phyloP scores from a whole-genome alignment of 768 basidiomycete genomes.

The Stropharia rugosoannulata region DNA sequence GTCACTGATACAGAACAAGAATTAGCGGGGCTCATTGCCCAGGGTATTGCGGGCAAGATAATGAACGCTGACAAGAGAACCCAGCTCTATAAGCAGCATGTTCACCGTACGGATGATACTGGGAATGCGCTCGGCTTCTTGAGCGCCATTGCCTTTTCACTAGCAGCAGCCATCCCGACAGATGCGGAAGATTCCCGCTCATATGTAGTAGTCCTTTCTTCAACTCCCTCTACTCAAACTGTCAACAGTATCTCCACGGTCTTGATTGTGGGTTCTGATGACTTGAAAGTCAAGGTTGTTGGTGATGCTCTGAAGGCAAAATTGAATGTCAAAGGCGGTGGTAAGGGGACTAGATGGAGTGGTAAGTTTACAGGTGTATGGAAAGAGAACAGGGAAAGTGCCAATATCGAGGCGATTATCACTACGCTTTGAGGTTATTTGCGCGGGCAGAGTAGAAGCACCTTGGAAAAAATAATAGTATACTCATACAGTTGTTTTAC shows the following conservation, averaged over 20 bases:
- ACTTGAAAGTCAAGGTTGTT: slow-evolving; percentile 53
- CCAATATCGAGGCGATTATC: slow-evolving; percentile 37
- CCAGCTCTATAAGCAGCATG: slow-evolving; percentile 41
- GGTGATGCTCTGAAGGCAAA: slow-evolving; percentile 59
- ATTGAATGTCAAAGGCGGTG: slow-evolving; percentile 72
- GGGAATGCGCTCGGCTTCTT: slow-evolving; percentile 58
- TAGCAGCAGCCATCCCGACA: slow-evolving; percentile 27
- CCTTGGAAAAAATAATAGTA: slow-evolving; percentile 1
- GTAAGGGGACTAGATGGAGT: slow-evolving; percentile 75
- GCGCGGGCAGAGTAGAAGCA: slow-evolving; percentile 3
- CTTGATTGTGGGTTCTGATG: slow-evolving; percentile 60
- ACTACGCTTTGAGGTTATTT: slow-evolving; percentile 2
- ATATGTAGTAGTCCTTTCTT: slow-evolving; percentile 57
- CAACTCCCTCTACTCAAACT: slow-evolving; percentile 59
- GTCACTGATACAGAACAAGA: slow-evolving; percentile 69
- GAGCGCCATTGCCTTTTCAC: slow-evolving; percentile 52
- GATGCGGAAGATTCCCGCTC: slow-evolving; percentile 20
- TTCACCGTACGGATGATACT: slow-evolving; percentile 64
- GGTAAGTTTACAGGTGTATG: slow-evolving; percentile 71
- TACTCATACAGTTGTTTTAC: slow-evolving; percentile 18
- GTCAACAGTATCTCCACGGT: slow-evolving; percentile 50
- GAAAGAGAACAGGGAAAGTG: slow-evolving; percentile 47
- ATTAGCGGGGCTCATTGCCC: slow-evolving; percentile 51
- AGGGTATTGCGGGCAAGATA: slow-evolving; percentile 29
- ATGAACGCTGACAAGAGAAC: slow-evolving; percentile 14